Evolutionary conservation across 2,329 filamentous ascomycete species (phyloP), one percentile per base, ranked within the genome.

Genomic region (Lasiodiplodia sp.): DNA sequence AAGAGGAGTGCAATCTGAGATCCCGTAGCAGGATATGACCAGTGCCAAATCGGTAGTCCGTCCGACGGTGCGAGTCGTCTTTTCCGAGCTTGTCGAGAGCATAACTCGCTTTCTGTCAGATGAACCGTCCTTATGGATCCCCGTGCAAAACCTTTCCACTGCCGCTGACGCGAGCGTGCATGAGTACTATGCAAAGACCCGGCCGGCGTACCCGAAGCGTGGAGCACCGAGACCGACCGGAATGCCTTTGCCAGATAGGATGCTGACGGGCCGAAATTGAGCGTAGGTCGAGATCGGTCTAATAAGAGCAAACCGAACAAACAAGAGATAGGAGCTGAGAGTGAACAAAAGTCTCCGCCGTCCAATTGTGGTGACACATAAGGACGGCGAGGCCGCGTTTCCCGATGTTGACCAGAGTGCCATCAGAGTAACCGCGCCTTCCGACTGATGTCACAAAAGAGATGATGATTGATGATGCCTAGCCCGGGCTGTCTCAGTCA

Each of bases 321-420:
- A 68, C 75, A 73, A 69, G 71, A 76, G 75, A 73, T 75, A 73
- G 75, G 73, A 76, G 73, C 73, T 77, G 77, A 77, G 49, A 76
- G 72, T 78, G 72, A 73, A 72, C 74, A 72, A 78, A 34, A 72
- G 75, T 73, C 76, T 68, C 49, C 71, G 78, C 78, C 77, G 75
- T 79, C 79, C 79, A 75, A 72, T n/a, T 11, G 49, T 56, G 38
- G 38, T 67, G 72, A 70, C 71, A 76, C 75, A 71, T 71, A 57
- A 77, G 79, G 78, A 81, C 79, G 76, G 79, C 80, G 75, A 74
- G 78, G 80, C 79, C 79, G 80, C 80, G 75, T 81, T 82, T 81
- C 79, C 79, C 79, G 74, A 77, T 73, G 75, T 79, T 75, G 70
- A 75, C 71, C 52, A 74, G 73, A 71, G 69, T 75, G 78, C 75